These are phyloP conservation scores for Bryoerythrophyllum caledonicum DNA, from an alignment of 225 moss, liverwort and hornwort genomes.

Conservation along the genomic window DNA sequence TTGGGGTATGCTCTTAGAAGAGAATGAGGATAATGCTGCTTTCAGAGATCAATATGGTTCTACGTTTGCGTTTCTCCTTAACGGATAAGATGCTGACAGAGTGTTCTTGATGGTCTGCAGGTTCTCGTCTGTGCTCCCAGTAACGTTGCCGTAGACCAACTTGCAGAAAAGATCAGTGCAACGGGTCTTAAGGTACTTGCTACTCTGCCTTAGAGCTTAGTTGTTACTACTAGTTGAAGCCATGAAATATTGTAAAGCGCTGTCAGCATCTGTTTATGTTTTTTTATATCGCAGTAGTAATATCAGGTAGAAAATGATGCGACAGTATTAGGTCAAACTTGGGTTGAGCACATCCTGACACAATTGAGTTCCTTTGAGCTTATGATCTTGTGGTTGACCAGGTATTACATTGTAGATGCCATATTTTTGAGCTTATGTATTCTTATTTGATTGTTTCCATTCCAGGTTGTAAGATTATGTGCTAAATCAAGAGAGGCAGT, in stretches of 20 bases:
- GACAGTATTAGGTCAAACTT: neutral
- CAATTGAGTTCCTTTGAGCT: neutral
- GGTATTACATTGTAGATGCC: neutral
- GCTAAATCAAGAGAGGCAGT: conserved; percentile 99
- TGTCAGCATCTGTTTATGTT: neutral
- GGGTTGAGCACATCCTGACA: neutral
- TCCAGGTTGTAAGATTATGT: conserved; percentile 88
- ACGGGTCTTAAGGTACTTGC: conserved; percentile 87
- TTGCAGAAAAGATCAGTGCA: conserved; percentile 97
- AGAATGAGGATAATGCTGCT: neutral
- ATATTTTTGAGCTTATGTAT: neutral
- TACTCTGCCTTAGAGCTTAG: neutral
- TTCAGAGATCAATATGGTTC: conserved; percentile 1
- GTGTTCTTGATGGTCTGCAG: conserved; percentile 34
- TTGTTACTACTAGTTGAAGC: neutral
- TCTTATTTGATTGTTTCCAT: neutral
- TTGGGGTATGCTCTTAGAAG: neutral
- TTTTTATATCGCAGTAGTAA: neutral
- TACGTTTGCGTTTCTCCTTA: neutral
- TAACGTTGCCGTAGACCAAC: conserved; percentile 98
- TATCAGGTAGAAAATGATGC: neutral
- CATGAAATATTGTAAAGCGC: neutral
- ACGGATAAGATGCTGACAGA: conserved; percentile 6
- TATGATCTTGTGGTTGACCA: neutral
- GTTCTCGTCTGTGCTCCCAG: conserved; percentile 98